These are phyloP conservation scores for Rubus idaeus DNA, from an alignment of 306 rosid species.

Conservation along the genomic window DNA sequence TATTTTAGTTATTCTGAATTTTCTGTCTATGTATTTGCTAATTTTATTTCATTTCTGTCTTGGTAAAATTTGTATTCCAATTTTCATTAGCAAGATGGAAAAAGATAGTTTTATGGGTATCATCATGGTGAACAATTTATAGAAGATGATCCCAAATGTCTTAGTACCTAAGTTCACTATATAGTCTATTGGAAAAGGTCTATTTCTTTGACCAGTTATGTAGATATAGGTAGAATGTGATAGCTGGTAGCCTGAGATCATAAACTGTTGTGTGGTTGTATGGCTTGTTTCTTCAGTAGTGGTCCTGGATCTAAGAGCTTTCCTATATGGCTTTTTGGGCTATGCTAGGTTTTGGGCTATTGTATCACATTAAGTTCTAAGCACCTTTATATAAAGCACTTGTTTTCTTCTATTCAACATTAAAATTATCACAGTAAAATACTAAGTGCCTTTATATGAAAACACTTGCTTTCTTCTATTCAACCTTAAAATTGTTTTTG, in stretches of 20 bases:
- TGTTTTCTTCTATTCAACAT: too few relatives aligned
- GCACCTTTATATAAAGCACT: too few relatives aligned
- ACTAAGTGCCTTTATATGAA: too few relatives aligned
- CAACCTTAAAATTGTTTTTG: too few relatives aligned
- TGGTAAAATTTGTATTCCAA: not conserved
- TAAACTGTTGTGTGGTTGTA: not conserved
- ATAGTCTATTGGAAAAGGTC: not conserved
- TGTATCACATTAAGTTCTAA: too few relatives aligned
- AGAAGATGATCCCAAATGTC: not conserved
- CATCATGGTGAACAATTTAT: not conserved
- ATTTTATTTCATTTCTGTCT: not conserved
- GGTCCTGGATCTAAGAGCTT: not conserved
- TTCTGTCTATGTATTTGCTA: not conserved
- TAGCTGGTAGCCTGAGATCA: not conserved
- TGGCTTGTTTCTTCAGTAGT: too few relatives aligned
- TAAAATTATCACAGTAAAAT: too few relatives aligned
- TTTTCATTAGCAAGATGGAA: not conserved
- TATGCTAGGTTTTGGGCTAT: too few relatives aligned
- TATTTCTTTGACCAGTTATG: not conserved
- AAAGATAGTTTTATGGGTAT: not conserved
- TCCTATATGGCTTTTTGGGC: too few relatives aligned
- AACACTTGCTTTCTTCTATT: too few relatives aligned
- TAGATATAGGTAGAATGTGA: not conserved
- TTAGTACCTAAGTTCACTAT: not conserved
- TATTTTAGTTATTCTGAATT: slow-evolving; percentile 8